Evolutionary conservation across 352 stramenopile species (phyloP).

Genomic region (Phytophthora crassamura): DNA sequence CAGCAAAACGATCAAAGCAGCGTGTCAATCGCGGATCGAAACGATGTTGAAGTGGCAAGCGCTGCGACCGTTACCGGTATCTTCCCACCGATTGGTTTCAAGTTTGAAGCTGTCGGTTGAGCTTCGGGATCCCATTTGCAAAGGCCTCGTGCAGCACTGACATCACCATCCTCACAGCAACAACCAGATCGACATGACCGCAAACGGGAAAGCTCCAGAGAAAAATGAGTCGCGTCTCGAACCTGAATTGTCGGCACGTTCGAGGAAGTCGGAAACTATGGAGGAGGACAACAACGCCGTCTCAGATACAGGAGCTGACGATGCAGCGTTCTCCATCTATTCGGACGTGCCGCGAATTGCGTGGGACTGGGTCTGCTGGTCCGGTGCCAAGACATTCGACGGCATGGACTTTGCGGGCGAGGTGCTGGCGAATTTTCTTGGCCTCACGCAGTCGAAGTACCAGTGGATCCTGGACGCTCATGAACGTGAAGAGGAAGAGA

Average conservation of each 20-base stretch:
- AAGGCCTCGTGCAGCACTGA: neutral
- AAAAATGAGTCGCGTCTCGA: neutral
- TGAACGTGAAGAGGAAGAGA: constrained; percentile 75
- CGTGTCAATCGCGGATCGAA: neutral
- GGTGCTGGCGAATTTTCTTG: constrained; percentile 81
- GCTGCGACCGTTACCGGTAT: constrained; percentile 8
- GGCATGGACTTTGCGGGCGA: constrained; percentile 83
- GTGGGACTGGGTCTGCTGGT: constrained; percentile 76
- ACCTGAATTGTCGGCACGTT: neutral
- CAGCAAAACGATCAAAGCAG: neutral
- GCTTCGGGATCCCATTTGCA: neutral
- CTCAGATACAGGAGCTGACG: neutral
- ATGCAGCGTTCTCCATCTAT: constrained; percentile 4
- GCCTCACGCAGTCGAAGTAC: constrained; percentile 85
- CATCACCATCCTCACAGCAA: neutral
- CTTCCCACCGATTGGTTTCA: constrained; percentile 10
- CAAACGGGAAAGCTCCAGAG: neutral
- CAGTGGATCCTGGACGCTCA: constrained; percentile 85
- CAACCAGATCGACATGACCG: constrained; percentile 7
- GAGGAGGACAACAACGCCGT: constrained; percentile 10
- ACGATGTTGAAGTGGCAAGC: neutral
- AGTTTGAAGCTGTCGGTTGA: neutral
- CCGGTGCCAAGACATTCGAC: constrained; percentile 68
- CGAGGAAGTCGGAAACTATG: neutral
- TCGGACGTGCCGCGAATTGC: constrained; percentile 33